Evolutionary conservation across 73 alveolate species (phyloP).

Genomic region (Symbiodinium pilosum): DNA sequence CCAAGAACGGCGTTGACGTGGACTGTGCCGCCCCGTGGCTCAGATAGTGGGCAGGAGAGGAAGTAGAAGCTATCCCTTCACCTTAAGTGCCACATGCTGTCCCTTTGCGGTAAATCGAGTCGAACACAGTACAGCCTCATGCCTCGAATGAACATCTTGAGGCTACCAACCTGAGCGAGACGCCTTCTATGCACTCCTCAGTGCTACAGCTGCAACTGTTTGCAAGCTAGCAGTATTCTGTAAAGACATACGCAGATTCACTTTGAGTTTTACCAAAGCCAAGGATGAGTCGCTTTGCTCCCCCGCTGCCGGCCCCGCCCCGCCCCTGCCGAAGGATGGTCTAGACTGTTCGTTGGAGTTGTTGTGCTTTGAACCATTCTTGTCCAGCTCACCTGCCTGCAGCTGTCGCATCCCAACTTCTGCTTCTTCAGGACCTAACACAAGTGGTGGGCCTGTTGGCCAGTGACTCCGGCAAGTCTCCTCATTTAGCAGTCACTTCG

Average conservation of each 20-base stretch:
- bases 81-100: too few species aligned
- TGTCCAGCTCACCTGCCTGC: too few species aligned
- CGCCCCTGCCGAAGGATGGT: conserved; percentile 13
- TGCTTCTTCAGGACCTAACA: not conserved
- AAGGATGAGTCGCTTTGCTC: conserved; percentile 20
- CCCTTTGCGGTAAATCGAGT: too few species aligned
- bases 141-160: too few species aligned
- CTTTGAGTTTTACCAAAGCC: not conserved
- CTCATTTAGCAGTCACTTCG: not conserved
- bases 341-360: not conserved
- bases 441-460: not conserved
- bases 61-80: too few species aligned
- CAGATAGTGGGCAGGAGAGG: not conserved
- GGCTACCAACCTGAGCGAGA: conserved; percentile 7
- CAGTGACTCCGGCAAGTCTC: not conserved
- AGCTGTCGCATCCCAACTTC: not conserved
- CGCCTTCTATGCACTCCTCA: not conserved
- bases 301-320: not conserved
- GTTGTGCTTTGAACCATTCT: too few species aligned
- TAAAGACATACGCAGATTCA: too few species aligned
- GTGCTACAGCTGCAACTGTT: not conserved
- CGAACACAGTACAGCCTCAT: too few species aligned
- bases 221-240: too few species aligned
- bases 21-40: not conserved
- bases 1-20: conserved; percentile 65